Base-by-base conservation (phyloP, 768 basidiomycete species). In the Gymnopilus dilepis region DNA sequence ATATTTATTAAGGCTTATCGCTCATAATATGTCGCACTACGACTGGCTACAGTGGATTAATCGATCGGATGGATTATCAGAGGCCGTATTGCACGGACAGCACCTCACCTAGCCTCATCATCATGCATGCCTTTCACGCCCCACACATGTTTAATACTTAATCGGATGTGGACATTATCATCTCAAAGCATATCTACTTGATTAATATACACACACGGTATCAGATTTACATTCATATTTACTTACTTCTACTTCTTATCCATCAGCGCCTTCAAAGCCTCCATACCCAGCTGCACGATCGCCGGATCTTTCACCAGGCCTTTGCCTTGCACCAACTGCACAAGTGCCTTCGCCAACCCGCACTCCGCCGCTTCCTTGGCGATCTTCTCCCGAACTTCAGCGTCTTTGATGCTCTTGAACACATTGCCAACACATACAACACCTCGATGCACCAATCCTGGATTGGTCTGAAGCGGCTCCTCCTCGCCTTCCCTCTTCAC, bases 371-470 rank as follows among this genome's bases (percentile, higher is more conserved):
- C 84, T 65, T 85, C 84, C 24, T 81, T 74, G 17, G 77, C 76
- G n/a, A 92, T 72, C 56, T 73, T 72, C 53, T 78, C 77, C 41
- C 77, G 74, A 21, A 73, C 70, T 6, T 70, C 70, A 26, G 71
- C 67, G 59, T 82, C 78, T 21, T 79, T 68, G 9, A 86, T 73
- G 59, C 80, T 83, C 15, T 77, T 69, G 63, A 80, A 73, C 41
- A 95, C 72, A 69, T 93, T 94, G 37, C 80, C 77, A 22, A 89
- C 76, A 69, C 90, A 91, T n/a, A 94, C 82, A 0, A 91, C 82
- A 0, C 88, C 94, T 26, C 95, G 86, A 71, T 94, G 89, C 11
- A 90, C 80, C 40, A 95, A 81, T 9, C 90, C 91, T 0, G 84
- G 78, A 66, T 90, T 77, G 12, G 74, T 67, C 58, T 77, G 69